Evolutionary conservation across 805 yeast genomes (phyloP).

Genomic region (Starmerella vaccinii): DNA sequence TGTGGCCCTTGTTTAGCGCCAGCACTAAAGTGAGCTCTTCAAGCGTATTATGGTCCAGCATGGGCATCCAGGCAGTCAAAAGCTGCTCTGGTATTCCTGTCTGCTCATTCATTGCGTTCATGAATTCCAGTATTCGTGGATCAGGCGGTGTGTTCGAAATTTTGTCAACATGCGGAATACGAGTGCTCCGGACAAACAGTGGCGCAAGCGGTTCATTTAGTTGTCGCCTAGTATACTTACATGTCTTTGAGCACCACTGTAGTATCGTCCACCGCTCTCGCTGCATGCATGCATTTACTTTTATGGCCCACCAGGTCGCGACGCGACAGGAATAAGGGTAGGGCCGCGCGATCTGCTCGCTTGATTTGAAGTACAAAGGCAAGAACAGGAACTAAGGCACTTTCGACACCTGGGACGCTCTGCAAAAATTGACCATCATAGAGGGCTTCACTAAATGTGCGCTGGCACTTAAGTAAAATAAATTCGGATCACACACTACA

Average conservation of each 20-base stretch:
- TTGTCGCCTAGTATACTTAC: background rate
- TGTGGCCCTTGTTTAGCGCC: background rate
- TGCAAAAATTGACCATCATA: no score
- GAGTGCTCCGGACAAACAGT: background rate
- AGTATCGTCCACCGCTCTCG: conserved; percentile 11
- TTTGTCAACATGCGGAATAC: conserved; percentile 17
- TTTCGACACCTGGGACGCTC: no score
- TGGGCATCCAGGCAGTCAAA: background rate
- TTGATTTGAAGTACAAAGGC: no score
- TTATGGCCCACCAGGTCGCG: background rate
- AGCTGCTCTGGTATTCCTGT: background rate
- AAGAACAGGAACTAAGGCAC: no score
- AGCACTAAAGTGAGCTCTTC: conserved; percentile 5
- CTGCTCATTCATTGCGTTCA: background rate
- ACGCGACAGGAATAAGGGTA: background rate
- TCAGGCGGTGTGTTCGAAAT: conserved; percentile 5
- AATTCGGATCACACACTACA: no score
- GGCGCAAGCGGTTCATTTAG: background rate
- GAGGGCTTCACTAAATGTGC: no score
- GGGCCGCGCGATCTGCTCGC: background rate
- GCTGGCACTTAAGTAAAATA: no score
- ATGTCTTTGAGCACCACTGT: conserved; percentile 10
- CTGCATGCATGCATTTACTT: conserved; percentile 6
- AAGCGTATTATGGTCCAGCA: conserved; percentile 1
- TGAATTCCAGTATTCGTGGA: conserved; percentile 1